phyloP scores from a whole-genome alignment of 2,329 filamentous ascomycete species.

The Microsporum audouinii region DNA sequence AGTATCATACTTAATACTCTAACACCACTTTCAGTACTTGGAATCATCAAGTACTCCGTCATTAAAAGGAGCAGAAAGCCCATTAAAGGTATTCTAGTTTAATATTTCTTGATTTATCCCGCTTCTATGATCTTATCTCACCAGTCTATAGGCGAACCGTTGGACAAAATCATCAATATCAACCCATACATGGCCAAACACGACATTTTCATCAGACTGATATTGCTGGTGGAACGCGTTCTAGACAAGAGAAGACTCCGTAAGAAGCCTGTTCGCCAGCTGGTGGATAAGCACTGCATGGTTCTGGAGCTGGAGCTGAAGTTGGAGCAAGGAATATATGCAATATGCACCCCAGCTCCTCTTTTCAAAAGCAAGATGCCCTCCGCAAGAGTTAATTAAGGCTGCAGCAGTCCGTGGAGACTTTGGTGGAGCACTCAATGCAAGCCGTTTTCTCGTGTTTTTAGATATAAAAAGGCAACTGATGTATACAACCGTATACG shows the following conservation, averaged over 20 bases:
- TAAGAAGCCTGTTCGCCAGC: background rate
- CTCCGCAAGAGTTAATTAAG: background rate
- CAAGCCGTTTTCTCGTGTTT: slow-evolving; percentile 4
- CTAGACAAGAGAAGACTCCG: background rate
- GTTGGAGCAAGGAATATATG: background rate
- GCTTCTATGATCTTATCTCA: background rate
- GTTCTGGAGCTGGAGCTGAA: background rate
- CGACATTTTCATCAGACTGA: background rate
- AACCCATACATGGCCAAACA: background rate
- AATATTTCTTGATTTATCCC: background rate
- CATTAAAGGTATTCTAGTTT: background rate
- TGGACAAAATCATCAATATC: background rate
- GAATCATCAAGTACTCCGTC: background rate
- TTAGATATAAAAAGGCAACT: background rate
- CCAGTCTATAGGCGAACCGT: background rate
- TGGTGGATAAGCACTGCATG: background rate
- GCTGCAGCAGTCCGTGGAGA: slow-evolving; percentile 1
- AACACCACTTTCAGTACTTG: too few relatives aligned
- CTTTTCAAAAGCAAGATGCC: background rate
- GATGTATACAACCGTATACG: background rate
- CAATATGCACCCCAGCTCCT: background rate
- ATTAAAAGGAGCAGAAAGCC: background rate
- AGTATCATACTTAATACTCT: background rate
- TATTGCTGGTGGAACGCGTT: background rate
- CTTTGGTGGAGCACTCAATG: background rate